These are phyloP conservation scores for Plantago major DNA, from an alignment of 257 asterid species.

Conservation along the genomic window DNA sequence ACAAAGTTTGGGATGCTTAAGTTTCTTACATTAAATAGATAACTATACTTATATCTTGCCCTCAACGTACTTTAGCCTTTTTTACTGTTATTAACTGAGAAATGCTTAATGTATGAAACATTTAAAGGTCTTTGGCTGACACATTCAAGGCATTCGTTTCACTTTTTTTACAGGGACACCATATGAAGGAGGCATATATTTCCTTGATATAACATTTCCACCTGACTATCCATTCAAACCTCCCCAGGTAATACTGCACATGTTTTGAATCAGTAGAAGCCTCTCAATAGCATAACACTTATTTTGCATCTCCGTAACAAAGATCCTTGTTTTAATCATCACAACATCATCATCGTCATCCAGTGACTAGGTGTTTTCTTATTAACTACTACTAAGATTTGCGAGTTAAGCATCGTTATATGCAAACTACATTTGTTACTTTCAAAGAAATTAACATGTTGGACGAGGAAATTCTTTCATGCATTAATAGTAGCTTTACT, in stretches of 20 bases:
- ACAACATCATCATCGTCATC: too few species aligned
- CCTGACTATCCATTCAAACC: slow-evolving; percentile 82
- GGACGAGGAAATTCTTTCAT: too few species aligned
- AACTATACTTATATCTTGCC: neutral
- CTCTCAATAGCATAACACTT: neutral
- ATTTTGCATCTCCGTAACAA: too few species aligned
- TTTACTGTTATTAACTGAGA: slow-evolving; percentile 4
- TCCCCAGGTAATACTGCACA: slow-evolving; percentile 64
- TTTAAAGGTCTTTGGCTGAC: slow-evolving; percentile 2
- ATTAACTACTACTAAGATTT: too few species aligned
- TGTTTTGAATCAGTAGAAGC: neutral
- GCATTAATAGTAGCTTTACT: too few species aligned
- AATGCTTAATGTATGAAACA: neutral
- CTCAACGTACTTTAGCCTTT: too few species aligned
- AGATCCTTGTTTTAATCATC: too few species aligned
- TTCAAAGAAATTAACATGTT: too few species aligned
- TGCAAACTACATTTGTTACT: too few species aligned
- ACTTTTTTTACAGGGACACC: slow-evolving; percentile 71
- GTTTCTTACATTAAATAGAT: neutral
- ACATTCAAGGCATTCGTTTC: slow-evolving; percentile 6
- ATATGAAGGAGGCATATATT: slow-evolving; percentile 79
- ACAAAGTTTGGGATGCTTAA: too few species aligned
- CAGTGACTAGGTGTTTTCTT: too few species aligned
- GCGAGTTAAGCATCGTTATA: too few species aligned
- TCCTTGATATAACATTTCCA: slow-evolving; percentile 86